phyloP scores from a whole-genome alignment of 73 alveolate genomes.

The Tetrahymena thermophila region DNA sequence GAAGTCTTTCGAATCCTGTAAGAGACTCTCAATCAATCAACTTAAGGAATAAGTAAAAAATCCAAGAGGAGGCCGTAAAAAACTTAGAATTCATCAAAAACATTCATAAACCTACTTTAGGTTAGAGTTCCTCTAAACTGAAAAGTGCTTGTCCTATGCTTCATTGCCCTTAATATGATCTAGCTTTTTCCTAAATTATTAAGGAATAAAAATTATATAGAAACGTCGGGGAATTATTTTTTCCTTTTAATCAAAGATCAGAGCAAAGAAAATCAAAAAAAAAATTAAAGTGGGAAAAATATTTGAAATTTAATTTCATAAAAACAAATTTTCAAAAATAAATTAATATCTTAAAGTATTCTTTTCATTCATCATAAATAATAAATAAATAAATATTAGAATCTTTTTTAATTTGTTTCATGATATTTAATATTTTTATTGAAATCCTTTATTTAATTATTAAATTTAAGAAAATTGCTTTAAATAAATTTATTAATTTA shows the following conservation, averaged over 20 bases:
- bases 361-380: too few species aligned
- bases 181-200: background rate
- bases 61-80: background rate
- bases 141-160: constrained; percentile 3
- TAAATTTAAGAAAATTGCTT: too few species aligned
- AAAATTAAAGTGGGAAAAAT: background rate
- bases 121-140: background rate
- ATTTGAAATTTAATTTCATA: background rate
- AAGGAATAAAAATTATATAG: background rate
- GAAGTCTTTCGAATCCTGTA: background rate
- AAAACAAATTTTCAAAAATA: background rate
- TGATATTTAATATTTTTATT: too few species aligned
- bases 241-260: background rate
- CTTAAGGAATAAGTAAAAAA: background rate
- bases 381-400: too few species aligned
- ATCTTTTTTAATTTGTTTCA: background rate
- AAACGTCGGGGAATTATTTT: background rate
- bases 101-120: background rate
- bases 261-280: background rate
- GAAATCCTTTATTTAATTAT: too few species aligned
- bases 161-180: background rate
- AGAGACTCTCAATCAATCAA: background rate
- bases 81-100: background rate
- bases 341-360: background rate
- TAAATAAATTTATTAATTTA: too few species aligned